phyloP scores from a whole-genome alignment of 2,329 filamentous ascomycete genomes.

The Alternaria gaisen region DNA sequence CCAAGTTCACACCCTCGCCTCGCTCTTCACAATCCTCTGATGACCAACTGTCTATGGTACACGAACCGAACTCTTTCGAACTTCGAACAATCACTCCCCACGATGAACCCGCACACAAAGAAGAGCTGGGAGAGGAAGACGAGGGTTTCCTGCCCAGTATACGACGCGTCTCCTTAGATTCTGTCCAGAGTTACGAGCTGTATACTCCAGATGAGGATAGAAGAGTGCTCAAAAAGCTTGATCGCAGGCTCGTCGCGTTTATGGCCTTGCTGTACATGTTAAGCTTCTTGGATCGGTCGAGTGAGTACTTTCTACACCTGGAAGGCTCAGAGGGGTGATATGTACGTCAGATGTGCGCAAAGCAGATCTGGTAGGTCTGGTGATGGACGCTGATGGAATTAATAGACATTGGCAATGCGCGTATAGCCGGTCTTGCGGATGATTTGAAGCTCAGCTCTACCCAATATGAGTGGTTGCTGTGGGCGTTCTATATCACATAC shows the following conservation, averaged over 20 bases:
- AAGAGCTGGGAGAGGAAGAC: conserved; percentile 33
- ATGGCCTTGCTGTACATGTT: conserved; percentile 84
- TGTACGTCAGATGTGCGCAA: conserved; percentile 36
- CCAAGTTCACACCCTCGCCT: conserved; percentile 34
- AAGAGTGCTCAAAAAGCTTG: conserved; percentile 76
- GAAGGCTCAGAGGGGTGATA: background rate
- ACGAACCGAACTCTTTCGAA: conserved; percentile 37
- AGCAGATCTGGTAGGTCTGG: background rate
- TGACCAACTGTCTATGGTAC: conserved; percentile 16
- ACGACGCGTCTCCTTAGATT: conserved; percentile 35
- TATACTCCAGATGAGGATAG: conserved; percentile 76
- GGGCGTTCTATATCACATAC: conserved; percentile 71
- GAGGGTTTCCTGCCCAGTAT: conserved; percentile 32
- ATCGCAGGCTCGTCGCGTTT: conserved; percentile 79
- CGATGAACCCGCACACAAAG: conserved; percentile 16
- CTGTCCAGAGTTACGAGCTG: conserved; percentile 58
- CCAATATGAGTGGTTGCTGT: conserved; percentile 70
- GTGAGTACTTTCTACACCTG: conserved; percentile 56
- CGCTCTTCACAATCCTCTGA: conserved; percentile 29
- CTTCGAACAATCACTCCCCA: conserved; percentile 30
- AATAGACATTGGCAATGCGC: conserved; percentile 69
- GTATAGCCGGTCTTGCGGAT: conserved; percentile 64
- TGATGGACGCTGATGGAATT: conserved; percentile 11
- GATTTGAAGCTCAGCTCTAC: conserved; percentile 64
- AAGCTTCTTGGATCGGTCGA: conserved; percentile 85